Percentiles rank a stretch among this genome's conserved stretches.
Evolutionary conservation across 495 filamentous ascomycete genomes (phyloP).

Genomic region (Daldinia concentrica): DNA sequence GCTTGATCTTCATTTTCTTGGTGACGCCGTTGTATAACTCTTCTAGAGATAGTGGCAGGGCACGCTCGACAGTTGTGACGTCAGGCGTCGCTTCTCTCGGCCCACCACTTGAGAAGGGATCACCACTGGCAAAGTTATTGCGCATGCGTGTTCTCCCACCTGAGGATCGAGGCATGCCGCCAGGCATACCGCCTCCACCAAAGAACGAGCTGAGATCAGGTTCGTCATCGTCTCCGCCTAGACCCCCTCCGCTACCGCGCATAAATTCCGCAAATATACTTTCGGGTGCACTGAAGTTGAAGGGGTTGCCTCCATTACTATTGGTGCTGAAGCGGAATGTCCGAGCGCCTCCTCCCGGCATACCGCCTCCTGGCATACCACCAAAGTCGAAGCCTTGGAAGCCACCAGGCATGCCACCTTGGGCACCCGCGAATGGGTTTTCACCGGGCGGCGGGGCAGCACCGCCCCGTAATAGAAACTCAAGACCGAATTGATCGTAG

Average conservation of each 20-base stretch:
- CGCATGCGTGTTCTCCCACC: constrained; percentile 53
- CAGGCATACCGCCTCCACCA: constrained; percentile 36
- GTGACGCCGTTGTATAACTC: constrained; percentile 84
- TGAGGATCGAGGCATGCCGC: constrained; percentile 47
- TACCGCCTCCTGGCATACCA: too few relatives aligned
- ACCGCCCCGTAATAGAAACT: constrained; percentile 89
- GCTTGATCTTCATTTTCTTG: constrained; percentile 98
- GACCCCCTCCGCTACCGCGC: constrained; percentile 59
- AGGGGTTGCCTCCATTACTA: constrained; percentile 60
- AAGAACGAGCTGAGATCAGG: constrained; percentile 46
- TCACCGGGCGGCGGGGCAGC: constrained; percentile 70
- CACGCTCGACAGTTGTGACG: constrained; percentile 87
- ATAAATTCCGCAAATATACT: constrained; percentile 87
- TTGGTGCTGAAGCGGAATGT: constrained; percentile 81
- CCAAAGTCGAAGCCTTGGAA: constrained; percentile 65
- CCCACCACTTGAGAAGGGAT: constrained; percentile 51
- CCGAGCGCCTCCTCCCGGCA: constrained; percentile 58
- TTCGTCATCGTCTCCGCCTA: constrained; percentile 50
- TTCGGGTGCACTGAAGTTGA: constrained; percentile 83
- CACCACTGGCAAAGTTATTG: constrained; percentile 54
- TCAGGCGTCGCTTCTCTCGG: constrained; percentile 74
- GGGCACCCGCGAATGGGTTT: constrained; percentile 60
- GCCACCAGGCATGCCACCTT: constrained; percentile 55
- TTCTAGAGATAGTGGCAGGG: constrained; percentile 82
- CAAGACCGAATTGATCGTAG: constrained; percentile 94